Percentiles rank a stretch among this genome's conserved stretches.
phyloP scores from a whole-genome alignment of 352 stramenopile genomes.

The Phytophthora crassamura region DNA sequence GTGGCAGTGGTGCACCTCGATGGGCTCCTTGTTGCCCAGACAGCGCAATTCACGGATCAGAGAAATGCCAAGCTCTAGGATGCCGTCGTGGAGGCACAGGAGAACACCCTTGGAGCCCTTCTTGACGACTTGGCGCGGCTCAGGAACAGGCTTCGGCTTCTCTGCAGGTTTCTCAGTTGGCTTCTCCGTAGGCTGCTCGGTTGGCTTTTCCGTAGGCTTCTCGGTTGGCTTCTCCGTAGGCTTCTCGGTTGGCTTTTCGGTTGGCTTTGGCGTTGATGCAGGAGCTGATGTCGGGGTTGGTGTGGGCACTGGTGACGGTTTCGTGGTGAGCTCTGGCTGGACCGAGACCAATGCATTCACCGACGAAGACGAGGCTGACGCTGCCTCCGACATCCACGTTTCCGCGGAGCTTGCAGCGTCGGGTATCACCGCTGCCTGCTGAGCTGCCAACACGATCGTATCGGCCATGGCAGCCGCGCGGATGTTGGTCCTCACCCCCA shows the following conservation, averaged over 20 bases:
- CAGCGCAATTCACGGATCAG: constrained; percentile 61
- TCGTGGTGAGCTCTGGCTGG: constrained; percentile 3
- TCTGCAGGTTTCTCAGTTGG: constrained; percentile 22
- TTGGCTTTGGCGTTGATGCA: neutral
- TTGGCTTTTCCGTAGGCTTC: constrained; percentile 15
- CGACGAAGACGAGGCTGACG: constrained; percentile 15
- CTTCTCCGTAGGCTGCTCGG: constrained; percentile 12
- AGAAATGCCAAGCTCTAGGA: constrained; percentile 52
- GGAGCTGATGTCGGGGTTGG: neutral
- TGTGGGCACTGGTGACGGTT: neutral
- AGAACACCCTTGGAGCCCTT: constrained; percentile 49
- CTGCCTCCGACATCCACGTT: constrained; percentile 11
- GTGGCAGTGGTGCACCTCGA: constrained; percentile 66
- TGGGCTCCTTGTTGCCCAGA: constrained; percentile 51
- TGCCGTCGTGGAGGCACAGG: constrained; percentile 49
- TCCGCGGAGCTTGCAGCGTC: constrained; percentile 7
- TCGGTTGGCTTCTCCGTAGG: constrained; percentile 8
- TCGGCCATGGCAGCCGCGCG: constrained; percentile 6
- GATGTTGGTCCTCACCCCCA: constrained; percentile 15
- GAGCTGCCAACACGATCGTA: constrained; percentile 14
- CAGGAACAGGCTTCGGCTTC: constrained; percentile 26
- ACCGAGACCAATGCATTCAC: constrained; percentile 4
- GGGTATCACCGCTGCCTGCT: constrained; percentile 10
- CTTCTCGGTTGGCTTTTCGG: constrained; percentile 8
- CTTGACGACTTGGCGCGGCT: constrained; percentile 38